Conservation (phyloP, 2,329 filamentous ascomycete species). For the Teratosphaeria pseudoeucalypti region DNA sequence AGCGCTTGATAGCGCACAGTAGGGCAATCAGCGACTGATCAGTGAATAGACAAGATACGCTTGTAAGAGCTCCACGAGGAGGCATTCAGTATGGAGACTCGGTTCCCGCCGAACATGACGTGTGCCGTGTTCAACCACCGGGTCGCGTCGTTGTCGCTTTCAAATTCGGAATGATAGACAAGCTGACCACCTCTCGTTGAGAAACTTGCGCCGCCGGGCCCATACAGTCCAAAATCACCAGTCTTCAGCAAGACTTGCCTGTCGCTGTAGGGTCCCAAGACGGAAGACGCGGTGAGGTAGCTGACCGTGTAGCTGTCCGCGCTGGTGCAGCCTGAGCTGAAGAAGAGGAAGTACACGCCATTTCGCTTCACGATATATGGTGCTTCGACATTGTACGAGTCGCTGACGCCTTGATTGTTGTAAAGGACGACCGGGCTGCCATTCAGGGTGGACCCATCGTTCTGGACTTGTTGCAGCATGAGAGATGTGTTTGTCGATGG, state of each 20-base stretch:
- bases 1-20: neutral
- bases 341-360: conserved; percentile 16
- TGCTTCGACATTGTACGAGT: conserved; percentile 14
- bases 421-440: conserved; percentile 8
- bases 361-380: conserved; percentile 11
- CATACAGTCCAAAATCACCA: conserved; percentile 10
- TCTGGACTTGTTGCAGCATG: conserved; percentile 43
- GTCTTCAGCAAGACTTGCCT: conserved; percentile 13
- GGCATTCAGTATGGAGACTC: neutral
- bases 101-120: neutral
- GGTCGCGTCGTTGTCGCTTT: conserved; percentile 1
- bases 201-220: conserved; percentile 14
- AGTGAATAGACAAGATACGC: neutral
- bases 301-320: conserved; percentile 13
- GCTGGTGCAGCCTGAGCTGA: conserved; percentile 14
- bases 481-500: conserved; percentile 41
- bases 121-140: conserved; percentile 1
- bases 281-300: conserved; percentile 12
- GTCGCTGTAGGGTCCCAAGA: conserved; percentile 12
- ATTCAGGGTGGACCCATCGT: conserved; percentile 33
- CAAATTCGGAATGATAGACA: conserved; percentile 9
- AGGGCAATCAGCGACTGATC: too few relatives aligned
- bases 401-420: conserved; percentile 15
- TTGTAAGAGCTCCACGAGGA: neutral
- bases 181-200: conserved; percentile 6